Evolutionary conservation across 495 filamentous ascomycete genomes (phyloP).

Genomic region (Penicillium canariense): DNA sequence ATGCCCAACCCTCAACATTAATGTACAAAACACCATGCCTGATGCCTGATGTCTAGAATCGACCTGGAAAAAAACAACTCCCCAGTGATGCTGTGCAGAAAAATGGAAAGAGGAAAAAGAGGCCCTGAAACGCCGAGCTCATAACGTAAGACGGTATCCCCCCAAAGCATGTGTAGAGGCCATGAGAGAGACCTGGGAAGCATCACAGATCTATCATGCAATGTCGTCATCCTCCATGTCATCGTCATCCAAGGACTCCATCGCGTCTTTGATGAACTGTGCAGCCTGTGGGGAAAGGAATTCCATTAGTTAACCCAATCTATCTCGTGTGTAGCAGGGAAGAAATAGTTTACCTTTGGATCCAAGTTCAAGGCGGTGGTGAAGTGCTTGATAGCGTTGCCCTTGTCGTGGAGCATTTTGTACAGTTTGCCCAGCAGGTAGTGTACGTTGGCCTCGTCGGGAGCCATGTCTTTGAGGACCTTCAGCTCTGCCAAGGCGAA

Average conservation of each 20-base stretch:
- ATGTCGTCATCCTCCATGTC: slow-evolving; percentile 71
- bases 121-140: slow-evolving; percentile 23
- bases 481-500: slow-evolving; percentile 75
- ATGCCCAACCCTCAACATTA: slow-evolving; percentile 32
- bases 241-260: slow-evolving; percentile 84
- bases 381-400: slow-evolving; percentile 82
- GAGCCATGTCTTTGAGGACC: slow-evolving; percentile 82
- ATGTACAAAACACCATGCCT: slow-evolving; percentile 42
- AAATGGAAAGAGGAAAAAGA: slow-evolving; percentile 7
- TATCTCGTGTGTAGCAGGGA: neutral
- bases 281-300: slow-evolving; percentile 59
- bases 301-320: slow-evolving; percentile 21
- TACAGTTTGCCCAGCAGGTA: slow-evolving; percentile 87
- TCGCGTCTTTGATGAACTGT: slow-evolving; percentile 86
- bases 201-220: slow-evolving; percentile 31
- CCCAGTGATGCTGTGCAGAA: slow-evolving; percentile 40
- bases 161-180: slow-evolving; percentile 6
- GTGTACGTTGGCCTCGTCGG: slow-evolving; percentile 93
- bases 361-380: slow-evolving; percentile 93
- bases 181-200: slow-evolving; percentile 8
- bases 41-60: slow-evolving; percentile 30
- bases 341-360: slow-evolving; percentile 71
- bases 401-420: slow-evolving; percentile 75
- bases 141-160: slow-evolving; percentile 19
- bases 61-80: slow-evolving; percentile 35